These are phyloP conservation scores for Sugiyamaella floridensis DNA, from an alignment of 805 yeast genomes.

Conservation along the genomic window DNA sequence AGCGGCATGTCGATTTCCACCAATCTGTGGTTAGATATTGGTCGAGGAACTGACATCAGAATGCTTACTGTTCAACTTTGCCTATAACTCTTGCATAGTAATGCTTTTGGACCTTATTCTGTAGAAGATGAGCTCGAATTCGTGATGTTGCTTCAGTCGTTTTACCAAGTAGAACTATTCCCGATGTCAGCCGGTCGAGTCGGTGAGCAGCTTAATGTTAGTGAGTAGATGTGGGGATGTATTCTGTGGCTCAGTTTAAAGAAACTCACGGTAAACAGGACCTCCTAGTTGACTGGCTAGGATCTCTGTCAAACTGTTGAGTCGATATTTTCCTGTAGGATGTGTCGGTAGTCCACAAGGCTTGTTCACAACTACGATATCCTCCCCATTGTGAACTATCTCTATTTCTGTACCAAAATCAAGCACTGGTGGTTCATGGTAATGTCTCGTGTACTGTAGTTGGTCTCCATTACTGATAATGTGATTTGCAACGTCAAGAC, in stretches of 20 bases:
- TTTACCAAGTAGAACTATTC: conserved; percentile 75
- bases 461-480: conserved; percentile 72
- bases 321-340: conserved; percentile 81
- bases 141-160: conserved; percentile 61
- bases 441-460: conserved; percentile 69
- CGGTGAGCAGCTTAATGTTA: conserved; percentile 58
- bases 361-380: conserved; percentile 77
- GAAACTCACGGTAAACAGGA: conserved; percentile 42
- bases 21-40: conserved; percentile 25
- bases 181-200: conserved; percentile 78
- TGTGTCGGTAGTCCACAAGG: conserved; percentile 95
- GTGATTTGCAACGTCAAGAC: conserved; percentile 39
- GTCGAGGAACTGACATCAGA: background rate
- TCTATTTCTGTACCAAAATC: conserved; percentile 45
- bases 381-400: conserved; percentile 67
- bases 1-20: conserved; percentile 57
- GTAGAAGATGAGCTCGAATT: conserved; percentile 52
- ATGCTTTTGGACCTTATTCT: conserved; percentile 63
- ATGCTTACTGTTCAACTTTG: conserved; percentile 48
- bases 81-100: conserved; percentile 81
- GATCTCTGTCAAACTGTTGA: conserved; percentile 72
- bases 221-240: too few species aligned
- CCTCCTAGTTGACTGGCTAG: conserved; percentile 56
- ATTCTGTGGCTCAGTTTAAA: background rate
- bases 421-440: conserved; percentile 85